Evolutionary conservation across 805 yeast genomes (phyloP).

Genomic region (Suhomyces emberorum): DNA sequence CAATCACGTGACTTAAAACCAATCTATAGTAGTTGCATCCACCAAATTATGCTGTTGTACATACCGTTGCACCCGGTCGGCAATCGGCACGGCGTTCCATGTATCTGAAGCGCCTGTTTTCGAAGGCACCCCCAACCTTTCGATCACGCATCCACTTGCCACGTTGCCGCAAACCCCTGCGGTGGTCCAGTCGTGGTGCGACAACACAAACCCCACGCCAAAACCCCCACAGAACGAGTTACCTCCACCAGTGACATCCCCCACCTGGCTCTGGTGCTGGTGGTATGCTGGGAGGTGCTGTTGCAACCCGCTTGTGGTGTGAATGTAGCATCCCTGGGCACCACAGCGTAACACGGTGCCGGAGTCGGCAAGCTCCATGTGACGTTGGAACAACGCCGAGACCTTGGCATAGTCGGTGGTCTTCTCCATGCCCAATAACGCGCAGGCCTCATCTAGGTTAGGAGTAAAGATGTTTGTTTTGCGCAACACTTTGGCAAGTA

Average conservation of each 20-base stretch:
- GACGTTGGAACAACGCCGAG: constrained; percentile 38
- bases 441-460: constrained; percentile 78
- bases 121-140: constrained; percentile 72
- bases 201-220: constrained; percentile 53
- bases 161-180: constrained; percentile 69
- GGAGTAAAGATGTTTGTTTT: constrained; percentile 69
- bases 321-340: constrained; percentile 57
- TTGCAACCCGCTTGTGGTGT: constrained; percentile 22
- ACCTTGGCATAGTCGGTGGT: constrained; percentile 14
- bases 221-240: constrained; percentile 43
- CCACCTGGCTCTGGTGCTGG: constrained; percentile 30
- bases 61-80: constrained; percentile 45
- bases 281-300: constrained; percentile 77
- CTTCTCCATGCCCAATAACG: constrained; percentile 46
- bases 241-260: constrained; percentile 47
- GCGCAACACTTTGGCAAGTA: constrained; percentile 36
- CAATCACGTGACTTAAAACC: no score
- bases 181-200: constrained; percentile 44
- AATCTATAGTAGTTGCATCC: no score
- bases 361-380: constrained; percentile 38
- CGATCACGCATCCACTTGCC: constrained; percentile 80
- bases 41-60: no score
- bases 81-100: constrained; percentile 61
- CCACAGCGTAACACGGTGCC: constrained; percentile 77
- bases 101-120: constrained; percentile 16